Base-by-base conservation (phyloP, 2,329 filamentous ascomycete genomes). In the Sporothrix inflata region DNA sequence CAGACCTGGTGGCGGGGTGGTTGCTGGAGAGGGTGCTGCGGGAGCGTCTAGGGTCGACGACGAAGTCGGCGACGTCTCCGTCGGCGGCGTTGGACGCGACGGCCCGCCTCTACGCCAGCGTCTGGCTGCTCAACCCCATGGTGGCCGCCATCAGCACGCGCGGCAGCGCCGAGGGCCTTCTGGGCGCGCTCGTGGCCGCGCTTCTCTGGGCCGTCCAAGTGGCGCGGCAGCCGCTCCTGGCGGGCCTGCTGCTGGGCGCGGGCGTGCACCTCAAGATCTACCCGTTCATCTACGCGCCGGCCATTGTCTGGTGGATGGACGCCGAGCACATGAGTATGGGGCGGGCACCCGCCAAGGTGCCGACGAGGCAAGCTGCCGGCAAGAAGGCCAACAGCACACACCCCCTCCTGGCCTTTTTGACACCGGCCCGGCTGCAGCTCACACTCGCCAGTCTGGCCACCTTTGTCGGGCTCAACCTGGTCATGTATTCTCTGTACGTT, bases 181-280 rank as follows among this genome's bases (percentile, higher is more conserved):
- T 99, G 8, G 94, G 93, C 19, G 93, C 95, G 0, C 86, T 98
- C 79, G 93, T 97, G 6, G 89, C 94, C 74, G 92, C 89, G 0
- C 81, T 98, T 47, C 82, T 99, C 12, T 98, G 93, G 92, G 92
- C 94, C 0, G 91, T 92, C 0, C 75, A 73, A 60, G 83, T 94
- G 75, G 84, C 87, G 69, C 85, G 85, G 68, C 84, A 84, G n/a
- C 83, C 92, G 21, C 78, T 82, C 0, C 79, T 97, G 9, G 92
- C 94, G 0, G 95, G 93, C 0, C 75, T 90, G 2, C 80, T 98
- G 40, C 84, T 99, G 2, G 96, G 96, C 0, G 82, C 97, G 38
- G 89, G 89, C 1, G 94, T 98, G 34, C 96, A 99, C 82, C 97
- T 99, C 83, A 99, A 99, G 85, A 98, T 99, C 74, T 99, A 99